Base-by-base conservation (phyloP, 2,329 filamentous ascomycete genomes). In the Cercospora sp. region DNA sequence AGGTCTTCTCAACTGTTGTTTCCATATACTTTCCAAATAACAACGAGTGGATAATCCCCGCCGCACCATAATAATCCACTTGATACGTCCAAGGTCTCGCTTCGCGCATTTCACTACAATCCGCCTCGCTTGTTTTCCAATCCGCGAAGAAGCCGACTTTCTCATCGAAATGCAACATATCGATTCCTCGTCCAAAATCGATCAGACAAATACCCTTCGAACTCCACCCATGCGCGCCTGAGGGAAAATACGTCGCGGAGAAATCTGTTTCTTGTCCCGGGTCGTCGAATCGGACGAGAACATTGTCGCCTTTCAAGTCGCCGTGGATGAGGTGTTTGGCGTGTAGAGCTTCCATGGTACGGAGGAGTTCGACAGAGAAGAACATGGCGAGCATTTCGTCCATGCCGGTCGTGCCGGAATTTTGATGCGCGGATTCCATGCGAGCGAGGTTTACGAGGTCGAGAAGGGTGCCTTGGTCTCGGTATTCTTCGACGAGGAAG, bases 21-120 rank as follows among this genome's bases (percentile, higher is more conserved):
- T 97, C 92, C 75, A 99, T 95, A 81, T 98, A 98, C 77, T 92
- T 93, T 9, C 95, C 94, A 77, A 97, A 99, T 3, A 99, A 86
- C 74, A 99, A 86, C 53, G 89, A 90, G 80, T 99, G 93, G 4
- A 98, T 84, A 26, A 92, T 91, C 4, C 93, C 93, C 0, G 95
- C 95, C 0, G 97, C 85, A 12, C 95, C 95, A 79, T 97, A 92
- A 75, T 98, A 96, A 82, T 99, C 95, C 73, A 97, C 92, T 79
- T 99, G 95, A 83, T 93, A 97, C 1, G 94, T 98, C 95, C 95
- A 99, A 0, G 94, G 93, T 0, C 94, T 87, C 66, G 93, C 87
- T 81, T 99, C 94, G 58, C 94, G 90, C 87, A 98, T 97, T 84
- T 99, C 95, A 18, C 92, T 90, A 80, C 95, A 99, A 80, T 99